These are phyloP conservation scores for Lachancea dasiensis DNA, from an alignment of 805 yeast species.

Conservation along the genomic window DNA sequence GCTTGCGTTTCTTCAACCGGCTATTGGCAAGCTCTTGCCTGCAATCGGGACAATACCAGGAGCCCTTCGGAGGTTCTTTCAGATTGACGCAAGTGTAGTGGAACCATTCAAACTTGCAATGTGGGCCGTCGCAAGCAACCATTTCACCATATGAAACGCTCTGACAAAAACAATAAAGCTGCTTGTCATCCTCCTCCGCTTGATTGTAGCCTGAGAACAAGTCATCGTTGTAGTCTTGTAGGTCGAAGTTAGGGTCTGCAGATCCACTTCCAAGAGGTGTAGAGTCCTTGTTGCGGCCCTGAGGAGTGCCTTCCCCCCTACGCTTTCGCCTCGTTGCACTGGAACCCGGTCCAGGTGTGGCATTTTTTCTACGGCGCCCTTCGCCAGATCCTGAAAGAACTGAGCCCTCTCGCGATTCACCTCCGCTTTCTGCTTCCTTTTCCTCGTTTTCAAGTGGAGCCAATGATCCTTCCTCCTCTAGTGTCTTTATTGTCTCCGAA, in stretches of 20 bases:
- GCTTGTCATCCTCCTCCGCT: slow-evolving; percentile 55
- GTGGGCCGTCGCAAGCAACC: slow-evolving; percentile 93
- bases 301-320: slow-evolving; percentile 8
- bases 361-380: slow-evolving; percentile 18
- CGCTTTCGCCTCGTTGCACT: slow-evolving; percentile 21
- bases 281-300: slow-evolving; percentile 7
- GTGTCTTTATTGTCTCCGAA: slow-evolving; percentile 66
- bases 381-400: slow-evolving; percentile 18
- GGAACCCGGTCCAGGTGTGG: slow-evolving; percentile 13
- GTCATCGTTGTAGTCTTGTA: slow-evolving; percentile 30
- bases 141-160: slow-evolving; percentile 91
- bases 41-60: slow-evolving; percentile 94
- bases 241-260: slow-evolving; percentile 16
- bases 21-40: slow-evolving; percentile 33
- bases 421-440: slow-evolving; percentile 25
- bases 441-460: slow-evolving; percentile 45
- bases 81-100: slow-evolving; percentile 94
- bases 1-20: slow-evolving; percentile 24
- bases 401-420: slow-evolving; percentile 30
- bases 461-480: slow-evolving; percentile 77
- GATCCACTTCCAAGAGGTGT: slow-evolving; percentile 9
- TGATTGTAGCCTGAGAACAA: slow-evolving; percentile 30
- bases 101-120: slow-evolving; percentile 91
- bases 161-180: slow-evolving; percentile 83
- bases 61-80: slow-evolving; percentile 81